Evolutionary conservation across 306 rosid species (phyloP).

Genomic region (Sicyos edulis): DNA sequence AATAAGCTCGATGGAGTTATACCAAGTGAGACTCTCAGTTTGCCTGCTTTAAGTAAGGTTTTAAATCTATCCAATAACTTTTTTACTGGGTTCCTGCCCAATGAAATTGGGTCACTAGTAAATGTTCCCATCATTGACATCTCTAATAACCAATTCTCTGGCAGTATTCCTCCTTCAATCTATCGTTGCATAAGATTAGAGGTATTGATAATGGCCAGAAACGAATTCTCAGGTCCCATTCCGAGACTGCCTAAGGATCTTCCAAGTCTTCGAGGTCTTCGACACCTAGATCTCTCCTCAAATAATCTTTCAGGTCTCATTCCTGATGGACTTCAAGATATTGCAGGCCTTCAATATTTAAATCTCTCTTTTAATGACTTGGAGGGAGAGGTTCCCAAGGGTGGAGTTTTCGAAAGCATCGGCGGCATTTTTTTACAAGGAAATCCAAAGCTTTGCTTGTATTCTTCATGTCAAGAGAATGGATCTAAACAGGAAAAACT

Average conservation of each 20-base stretch:
- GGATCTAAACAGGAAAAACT: background rate
- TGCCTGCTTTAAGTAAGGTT: conserved; percentile 41
- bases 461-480: conserved; percentile 26
- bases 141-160: conserved; percentile 45
- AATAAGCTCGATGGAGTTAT: conserved; percentile 60
- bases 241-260: conserved; percentile 28
- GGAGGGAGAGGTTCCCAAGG: conserved; percentile 54
- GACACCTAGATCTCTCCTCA: conserved; percentile 53
- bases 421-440: conserved; percentile 49
- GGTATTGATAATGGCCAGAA: conserved; percentile 38
- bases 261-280: conserved; percentile 47
- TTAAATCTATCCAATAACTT: conserved; percentile 53
- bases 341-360: conserved; percentile 36
- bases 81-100: conserved; percentile 54
- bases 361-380: conserved; percentile 57
- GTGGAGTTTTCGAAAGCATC: conserved; percentile 21
- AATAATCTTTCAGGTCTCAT: conserved; percentile 59
- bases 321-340: conserved; percentile 42
- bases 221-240: conserved; percentile 53
- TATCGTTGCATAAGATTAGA: conserved; percentile 48
- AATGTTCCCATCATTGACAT: conserved; percentile 47
- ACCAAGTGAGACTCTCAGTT: conserved; percentile 40
- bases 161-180: conserved; percentile 47
- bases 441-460: conserved; percentile 47
- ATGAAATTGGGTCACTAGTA: conserved; percentile 32